Base-by-base conservation (phyloP, 1,284 basidiomycete species). In the Microbotryum violaceum region DNA sequence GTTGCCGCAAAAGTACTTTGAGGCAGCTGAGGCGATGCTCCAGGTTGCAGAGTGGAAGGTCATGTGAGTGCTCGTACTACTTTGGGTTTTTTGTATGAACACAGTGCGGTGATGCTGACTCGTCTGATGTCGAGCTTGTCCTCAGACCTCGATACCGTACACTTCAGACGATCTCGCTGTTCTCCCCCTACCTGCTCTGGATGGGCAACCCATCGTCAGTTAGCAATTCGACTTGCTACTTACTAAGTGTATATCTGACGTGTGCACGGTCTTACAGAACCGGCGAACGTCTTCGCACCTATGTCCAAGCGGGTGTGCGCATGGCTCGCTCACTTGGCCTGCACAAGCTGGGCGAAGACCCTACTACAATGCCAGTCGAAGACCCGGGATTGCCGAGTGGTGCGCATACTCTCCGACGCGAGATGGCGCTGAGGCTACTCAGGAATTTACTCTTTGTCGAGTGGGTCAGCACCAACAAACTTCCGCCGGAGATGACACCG, bases 281-380 rank as follows among this genome's bases (percentile, higher is more conserved):
- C 20, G 57, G 57, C 0, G 45, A 52, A 27, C 49, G 57, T 3
- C 51, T 53, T 31, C 57, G 53, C 20, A 58, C 50, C 42, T 58
- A 46, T 31, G 57, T 52, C 20, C 44, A 31, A 4, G 62, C 56
- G 2, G 55, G 56, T 3, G 31, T 66, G 44, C 55, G 60, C 0
- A 37, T 62, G 10, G 33, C 45, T 21, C 64, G 60, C 27, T 58
- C 63, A 49, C 58, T 69, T 27, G 49, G 57, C 7, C 56, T 69
- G 23, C 63, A 69, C 61, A 61, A 61, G 31, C 62, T 69, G 25
- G 67, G 67, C 5, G 42, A 56, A 21, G 67, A 69, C 31, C 61
- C 67, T 10, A 42, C 33, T 1, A 23, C 9, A 3, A 69, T 69
- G 67, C 67, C 67, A 1, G 53, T 54, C 1, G 55, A 63, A 23